Conservation (phyloP, 225 moss, liverwort and hornwort genomes). For the Rhytidiadelphus loreus region DNA sequence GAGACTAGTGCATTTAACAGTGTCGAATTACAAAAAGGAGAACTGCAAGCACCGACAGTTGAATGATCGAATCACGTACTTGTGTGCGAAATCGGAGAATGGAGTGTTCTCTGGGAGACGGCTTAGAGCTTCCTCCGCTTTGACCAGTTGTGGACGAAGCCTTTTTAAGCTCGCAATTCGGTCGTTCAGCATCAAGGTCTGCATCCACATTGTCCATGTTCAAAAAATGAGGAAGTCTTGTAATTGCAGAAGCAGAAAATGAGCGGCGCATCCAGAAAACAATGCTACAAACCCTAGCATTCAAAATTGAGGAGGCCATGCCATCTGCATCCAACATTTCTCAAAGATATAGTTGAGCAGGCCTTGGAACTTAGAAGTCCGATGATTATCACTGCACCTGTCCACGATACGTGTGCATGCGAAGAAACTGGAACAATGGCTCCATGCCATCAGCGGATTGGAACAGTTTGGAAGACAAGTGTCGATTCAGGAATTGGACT, state of each 20-base stretch:
- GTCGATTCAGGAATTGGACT: slow-evolving; percentile 83
- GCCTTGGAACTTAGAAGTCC: background rate
- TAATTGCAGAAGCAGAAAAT: background rate
- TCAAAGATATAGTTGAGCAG: background rate
- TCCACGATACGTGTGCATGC: slow-evolving; percentile 59
- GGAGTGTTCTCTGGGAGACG: slow-evolving; percentile 41
- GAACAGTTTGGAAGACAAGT: slow-evolving; percentile 76
- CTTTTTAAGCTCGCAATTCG: slow-evolving; percentile 44
- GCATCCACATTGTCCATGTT: background rate
- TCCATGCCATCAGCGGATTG: slow-evolving; percentile 49
- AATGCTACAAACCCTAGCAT: background rate
- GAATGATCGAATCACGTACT: slow-evolving; percentile 23
- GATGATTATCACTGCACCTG: slow-evolving; percentile 32
- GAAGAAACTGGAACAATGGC: slow-evolving; percentile 75
- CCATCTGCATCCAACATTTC: background rate
- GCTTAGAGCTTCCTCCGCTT: slow-evolving; percentile 54
- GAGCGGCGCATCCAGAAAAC: background rate
- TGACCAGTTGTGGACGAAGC: slow-evolving; percentile 56
- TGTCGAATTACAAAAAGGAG: background rate
- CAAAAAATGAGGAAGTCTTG: background rate
- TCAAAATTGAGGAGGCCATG: background rate
- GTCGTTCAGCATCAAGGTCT: slow-evolving; percentile 86
- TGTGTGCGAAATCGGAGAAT: slow-evolving; percentile 41
- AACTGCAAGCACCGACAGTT: background rate
- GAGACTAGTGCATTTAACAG: background rate